Percentiles rank a stretch among this genome's conserved stretches.
Conservation (phyloP, 768 basidiomycete species). For the Mrakia frigida region DNA sequence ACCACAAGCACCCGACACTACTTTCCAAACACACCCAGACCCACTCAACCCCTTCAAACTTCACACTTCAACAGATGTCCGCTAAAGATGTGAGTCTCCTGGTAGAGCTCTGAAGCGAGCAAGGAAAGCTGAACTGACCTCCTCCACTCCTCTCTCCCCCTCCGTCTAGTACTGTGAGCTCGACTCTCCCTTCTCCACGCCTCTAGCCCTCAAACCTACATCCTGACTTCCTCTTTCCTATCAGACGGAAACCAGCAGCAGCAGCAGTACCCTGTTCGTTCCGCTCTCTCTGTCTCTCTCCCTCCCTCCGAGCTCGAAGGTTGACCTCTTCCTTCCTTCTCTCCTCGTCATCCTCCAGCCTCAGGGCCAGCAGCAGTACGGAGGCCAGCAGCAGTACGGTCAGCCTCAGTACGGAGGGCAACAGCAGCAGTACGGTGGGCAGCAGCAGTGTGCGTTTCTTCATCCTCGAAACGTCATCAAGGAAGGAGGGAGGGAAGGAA, state of each 20-base stretch:
- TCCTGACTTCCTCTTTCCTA: background rate
- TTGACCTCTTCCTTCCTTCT: background rate
- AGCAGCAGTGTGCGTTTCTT: slow-evolving; percentile 16
- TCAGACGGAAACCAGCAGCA: slow-evolving; percentile 16
- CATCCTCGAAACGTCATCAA: background rate
- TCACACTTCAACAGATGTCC: slow-evolving; percentile 16
- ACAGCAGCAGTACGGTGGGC: slow-evolving; percentile 5
- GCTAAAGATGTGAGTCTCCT: slow-evolving; percentile 25
- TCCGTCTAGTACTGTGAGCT: slow-evolving; percentile 26
- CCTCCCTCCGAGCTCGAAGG: background rate
- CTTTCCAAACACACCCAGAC: background rate
- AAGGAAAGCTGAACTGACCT: background rate
- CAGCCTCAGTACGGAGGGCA: slow-evolving; percentile 13
- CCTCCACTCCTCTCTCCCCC: background rate
- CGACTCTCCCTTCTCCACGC: too few species aligned
- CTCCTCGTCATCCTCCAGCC: background rate
- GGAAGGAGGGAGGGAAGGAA: background rate
- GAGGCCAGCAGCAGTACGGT: slow-evolving; percentile 1
- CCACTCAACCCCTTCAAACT: background rate
- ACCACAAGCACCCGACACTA: background rate
- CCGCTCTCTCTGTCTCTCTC: background rate
- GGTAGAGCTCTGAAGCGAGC: background rate
- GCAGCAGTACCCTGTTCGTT: slow-evolving; percentile 15
- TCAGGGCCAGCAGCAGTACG: slow-evolving; percentile 5
- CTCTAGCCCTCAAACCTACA: background rate